Evolutionary conservation across 2,329 filamentous ascomycete genomes (phyloP), one percentile per base, ranked within the genome.

Genomic region (Triangularia verruculosa): DNA sequence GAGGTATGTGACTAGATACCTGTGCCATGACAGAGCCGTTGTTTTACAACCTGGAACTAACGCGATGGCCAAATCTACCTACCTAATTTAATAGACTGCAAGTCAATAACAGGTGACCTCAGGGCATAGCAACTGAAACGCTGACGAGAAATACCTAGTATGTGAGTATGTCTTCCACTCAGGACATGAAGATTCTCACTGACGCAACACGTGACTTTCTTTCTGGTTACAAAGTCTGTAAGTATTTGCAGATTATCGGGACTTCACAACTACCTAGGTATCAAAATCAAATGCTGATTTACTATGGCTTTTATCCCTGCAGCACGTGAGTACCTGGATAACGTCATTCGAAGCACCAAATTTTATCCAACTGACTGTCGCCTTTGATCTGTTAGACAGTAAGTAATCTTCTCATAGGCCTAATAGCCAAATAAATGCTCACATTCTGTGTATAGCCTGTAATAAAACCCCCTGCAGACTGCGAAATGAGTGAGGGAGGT

Each of bases 1-100:
- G 56, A 58, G 56, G 56, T 58, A 58, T 32, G 56, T 58, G 56
- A 34, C 1, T 20, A 12, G 25, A 56, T 56, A 13, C 25, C 24
- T 8, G 17, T 22, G 20, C 24, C 11, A 12, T 32, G 32, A 6
- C n/a, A 24, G n/a, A 3, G 3, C 27, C 4, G 17, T 20, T 11
- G 20, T 13, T 24, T 11, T 27, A 6, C 8, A 11, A 27, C 3
- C n/a, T 7, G 13, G 8, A 43, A 47, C 56, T 58, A 25, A 58
- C 56, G 17, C 39, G 32, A 7, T 13, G 47, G 32, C 12, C 11
- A 58, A n/a, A n/a, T n/a, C n/a, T n/a, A n/a, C n/a, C n/a, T n/a
- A n/a, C n/a, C 25, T 9, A 4, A 2, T 22, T 34, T 34, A 24
- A 22, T 4, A 24, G 56, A 58, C 56, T 13, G 56, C 47, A 25